Evolutionary conservation across 495 filamentous ascomycete genomes (phyloP).

Genomic region (Halenospora varia): DNA sequence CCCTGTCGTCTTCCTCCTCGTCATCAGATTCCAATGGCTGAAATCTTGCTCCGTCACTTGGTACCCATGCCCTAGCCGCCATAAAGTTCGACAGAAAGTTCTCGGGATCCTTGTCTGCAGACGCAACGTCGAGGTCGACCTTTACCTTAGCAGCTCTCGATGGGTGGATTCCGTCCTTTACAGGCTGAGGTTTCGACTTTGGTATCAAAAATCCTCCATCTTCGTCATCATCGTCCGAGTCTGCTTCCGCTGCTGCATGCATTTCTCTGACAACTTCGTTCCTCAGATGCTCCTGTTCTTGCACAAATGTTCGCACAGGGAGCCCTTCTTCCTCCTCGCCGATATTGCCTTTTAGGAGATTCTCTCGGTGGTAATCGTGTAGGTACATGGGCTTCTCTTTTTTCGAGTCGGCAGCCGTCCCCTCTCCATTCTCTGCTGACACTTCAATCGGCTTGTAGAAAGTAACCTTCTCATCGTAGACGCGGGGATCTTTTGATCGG

Average conservation of each 20-base stretch:
- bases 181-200: constrained; percentile 32
- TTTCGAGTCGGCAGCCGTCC: constrained; percentile 32
- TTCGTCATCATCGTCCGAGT: constrained; percentile 48
- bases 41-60: constrained; percentile 51
- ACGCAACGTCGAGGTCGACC: constrained; percentile 60
- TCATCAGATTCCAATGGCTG: constrained; percentile 90
- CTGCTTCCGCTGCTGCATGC: constrained; percentile 53
- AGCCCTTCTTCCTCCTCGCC: constrained; percentile 50
- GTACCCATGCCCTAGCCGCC: constrained; percentile 82
- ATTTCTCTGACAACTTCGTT: constrained; percentile 72
- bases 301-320: constrained; percentile 64
- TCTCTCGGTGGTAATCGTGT: constrained; percentile 84
- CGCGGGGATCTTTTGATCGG: constrained; percentile 77
- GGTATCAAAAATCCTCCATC: constrained; percentile 69
- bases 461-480: constrained; percentile 73
- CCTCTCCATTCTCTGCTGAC: constrained; percentile 39
- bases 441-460: constrained; percentile 72
- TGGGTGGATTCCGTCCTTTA: constrained; percentile 37
- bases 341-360: constrained; percentile 61
- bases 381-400: constrained; percentile 83
- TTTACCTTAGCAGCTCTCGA: constrained; percentile 34
- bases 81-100: constrained; percentile 87
- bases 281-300: constrained; percentile 84
- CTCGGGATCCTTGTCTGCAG: constrained; percentile 87
- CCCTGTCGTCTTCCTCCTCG: constrained; percentile 73